These are phyloP conservation scores for Botrytis byssoidea DNA, from an alignment of 2,329 filamentous ascomycete species.

Conservation along the genomic window DNA sequence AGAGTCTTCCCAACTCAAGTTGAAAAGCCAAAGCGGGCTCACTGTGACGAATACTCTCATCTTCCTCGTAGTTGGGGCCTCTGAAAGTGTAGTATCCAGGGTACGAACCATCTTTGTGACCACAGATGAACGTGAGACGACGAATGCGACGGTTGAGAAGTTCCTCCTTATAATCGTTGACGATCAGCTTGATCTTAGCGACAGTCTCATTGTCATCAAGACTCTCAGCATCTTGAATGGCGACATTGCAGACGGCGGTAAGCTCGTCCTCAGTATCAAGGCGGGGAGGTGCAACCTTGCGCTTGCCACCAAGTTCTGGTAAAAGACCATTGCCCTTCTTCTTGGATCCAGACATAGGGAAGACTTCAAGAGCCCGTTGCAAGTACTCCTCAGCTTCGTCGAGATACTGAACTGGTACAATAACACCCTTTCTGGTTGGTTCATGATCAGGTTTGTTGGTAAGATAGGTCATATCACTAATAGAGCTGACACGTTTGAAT, in stretches of 20 bases:
- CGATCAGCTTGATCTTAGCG: slow-evolving; percentile 68
- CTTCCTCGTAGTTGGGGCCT: slow-evolving; percentile 83
- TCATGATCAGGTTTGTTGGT: slow-evolving; percentile 70
- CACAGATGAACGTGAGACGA: slow-evolving; percentile 93
- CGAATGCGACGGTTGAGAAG: slow-evolving; percentile 78
- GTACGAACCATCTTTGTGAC: slow-evolving; percentile 89
- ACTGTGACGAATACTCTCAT: slow-evolving; percentile 93
- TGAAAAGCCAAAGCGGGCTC: slow-evolving; percentile 98
- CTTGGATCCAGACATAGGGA: slow-evolving; percentile 60
- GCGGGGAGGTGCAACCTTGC: slow-evolving; percentile 56
- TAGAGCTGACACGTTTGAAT: slow-evolving; percentile 85
- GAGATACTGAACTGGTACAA: slow-evolving; percentile 88
- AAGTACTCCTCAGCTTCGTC: slow-evolving; percentile 91
- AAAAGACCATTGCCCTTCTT: slow-evolving; percentile 63
- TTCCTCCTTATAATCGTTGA: slow-evolving; percentile 81
- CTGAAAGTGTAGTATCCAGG: slow-evolving; percentile 99
- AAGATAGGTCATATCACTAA: slow-evolving; percentile 94
- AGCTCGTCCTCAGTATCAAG: slow-evolving; percentile 70
- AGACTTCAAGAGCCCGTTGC: slow-evolving; percentile 76
- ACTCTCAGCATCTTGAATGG: slow-evolving; percentile 83
- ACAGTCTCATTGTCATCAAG: slow-evolving; percentile 79
- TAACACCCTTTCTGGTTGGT: slow-evolving; percentile 85
- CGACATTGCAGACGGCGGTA: slow-evolving; percentile 88
- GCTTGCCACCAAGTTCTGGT: slow-evolving; percentile 71
- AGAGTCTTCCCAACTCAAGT: slow-evolving; percentile 88